Evolutionary conservation across 2,329 filamentous ascomycete species (phyloP), one percentile per base, ranked within the genome.

Genomic region (Microdochium nivale): DNA sequence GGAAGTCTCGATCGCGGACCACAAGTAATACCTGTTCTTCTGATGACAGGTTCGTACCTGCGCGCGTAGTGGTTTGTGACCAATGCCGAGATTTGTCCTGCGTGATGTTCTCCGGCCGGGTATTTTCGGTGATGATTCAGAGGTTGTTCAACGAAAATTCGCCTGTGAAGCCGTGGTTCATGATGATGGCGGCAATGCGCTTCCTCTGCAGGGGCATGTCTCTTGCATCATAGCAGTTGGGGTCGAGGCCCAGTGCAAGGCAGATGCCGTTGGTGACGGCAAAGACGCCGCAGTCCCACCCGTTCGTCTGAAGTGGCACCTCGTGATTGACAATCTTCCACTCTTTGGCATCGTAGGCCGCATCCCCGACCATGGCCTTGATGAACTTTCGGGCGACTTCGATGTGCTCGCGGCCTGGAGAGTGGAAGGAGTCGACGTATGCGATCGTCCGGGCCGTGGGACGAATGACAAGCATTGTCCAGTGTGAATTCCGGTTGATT

Each of bases 221-320:
- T 0, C 63, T 56, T 33, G 77, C 67, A 1, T 65, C 58, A 53
- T 86, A 83, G 3, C 64, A 64, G 52, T 71, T 67, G 2, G 79
- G 78, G 53, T 74, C 75, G 19, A 82, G 57, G 1, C 79, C 79
- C 30, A 82, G 61, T 0, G 77, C 72, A 33, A 83, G 60, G 51
- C 82, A 87, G 48, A 89, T 77, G 16, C 80, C 83, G 60, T 91
- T 92, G 19, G 87, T 80, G 57, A 88, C 81, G 14, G 84, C 80
- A 63, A 89, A 88, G 3, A 90, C 80, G n/a, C 88, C 88, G 58
- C 88, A 91, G 63, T 91, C 88, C 61, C 78, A 81, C 1, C 77
- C 77, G 60, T 91, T 91, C 25, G 69, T 73, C 64, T 91, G 87
- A 2, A 56, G 59, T 0, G 80, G 76, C 33, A 78, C 79, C 16